These are phyloP conservation scores for Tetrapisispora fleetii DNA, from an alignment of 805 yeast species.

Conservation along the genomic window DNA sequence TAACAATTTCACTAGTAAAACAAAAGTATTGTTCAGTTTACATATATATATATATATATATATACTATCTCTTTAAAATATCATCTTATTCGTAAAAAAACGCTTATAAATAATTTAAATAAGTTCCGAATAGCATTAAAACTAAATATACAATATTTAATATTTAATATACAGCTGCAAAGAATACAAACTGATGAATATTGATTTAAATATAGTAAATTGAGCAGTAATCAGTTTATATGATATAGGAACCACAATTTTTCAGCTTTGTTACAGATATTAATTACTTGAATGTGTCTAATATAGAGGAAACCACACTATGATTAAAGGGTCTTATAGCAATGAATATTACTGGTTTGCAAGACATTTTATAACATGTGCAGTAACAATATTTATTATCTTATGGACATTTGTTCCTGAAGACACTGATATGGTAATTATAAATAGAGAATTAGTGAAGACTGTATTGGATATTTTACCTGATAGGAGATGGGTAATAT, in stretches of 20 bases:
- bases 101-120: too few species aligned
- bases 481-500: slow-evolving; percentile 84
- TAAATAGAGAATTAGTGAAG: slow-evolving; percentile 34
- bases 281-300: too few species aligned
- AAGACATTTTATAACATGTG: slow-evolving; percentile 56
- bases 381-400: slow-evolving; percentile 46
- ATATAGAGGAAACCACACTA: not conserved
- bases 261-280: too few species aligned
- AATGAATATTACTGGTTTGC: slow-evolving; percentile 83
- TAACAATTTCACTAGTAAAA: not conserved
- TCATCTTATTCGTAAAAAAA: too few species aligned
- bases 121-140: too few species aligned
- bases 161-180: too few species aligned
- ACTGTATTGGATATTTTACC: slow-evolving; percentile 59
- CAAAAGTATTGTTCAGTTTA: not conserved
- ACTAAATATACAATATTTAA: too few species aligned
- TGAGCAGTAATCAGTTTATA: too few species aligned
- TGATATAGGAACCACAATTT: too few species aligned
- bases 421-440: slow-evolving; percentile 5
- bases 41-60: not conserved
- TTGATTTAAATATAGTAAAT: too few species aligned
- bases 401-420: slow-evolving; percentile 69
- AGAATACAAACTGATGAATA: too few species aligned
- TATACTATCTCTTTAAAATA: too few species aligned
- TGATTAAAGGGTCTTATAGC: not conserved